Conservation (phyloP, 2,329 filamentous ascomycete species). For the Alternaria burnsii region DNA sequence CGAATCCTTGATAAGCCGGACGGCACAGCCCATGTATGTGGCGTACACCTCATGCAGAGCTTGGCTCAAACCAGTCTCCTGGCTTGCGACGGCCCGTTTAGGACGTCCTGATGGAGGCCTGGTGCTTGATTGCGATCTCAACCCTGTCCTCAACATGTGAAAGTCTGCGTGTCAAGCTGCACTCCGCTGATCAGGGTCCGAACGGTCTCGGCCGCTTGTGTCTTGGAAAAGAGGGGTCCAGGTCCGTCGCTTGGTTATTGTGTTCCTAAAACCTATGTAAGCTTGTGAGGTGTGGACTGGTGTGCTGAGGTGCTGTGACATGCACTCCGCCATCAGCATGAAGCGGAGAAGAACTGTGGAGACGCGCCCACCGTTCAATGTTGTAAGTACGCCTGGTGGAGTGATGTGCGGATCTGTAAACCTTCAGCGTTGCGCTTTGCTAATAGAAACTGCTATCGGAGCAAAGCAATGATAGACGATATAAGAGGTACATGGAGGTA, state of each 20-base stretch:
- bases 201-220: slow-evolving; percentile 15
- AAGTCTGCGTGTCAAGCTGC: slow-evolving; percentile 14
- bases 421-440: slow-evolving; percentile 11
- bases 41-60: slow-evolving; percentile 15
- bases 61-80: slow-evolving; percentile 10
- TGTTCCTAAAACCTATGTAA: slow-evolving; percentile 1
- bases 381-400: slow-evolving; percentile 13
- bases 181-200: slow-evolving; percentile 27
- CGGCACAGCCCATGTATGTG: slow-evolving; percentile 13
- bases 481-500: slow-evolving; percentile 24
- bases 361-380: slow-evolving; percentile 10
- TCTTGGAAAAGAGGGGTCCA: slow-evolving; percentile 26
- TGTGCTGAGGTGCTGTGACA: slow-evolving; percentile 16
- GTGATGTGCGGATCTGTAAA: slow-evolving; percentile 17
- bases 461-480: background rate
- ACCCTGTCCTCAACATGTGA: slow-evolving; percentile 27
- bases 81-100: slow-evolving; percentile 14
- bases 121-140: slow-evolving; percentile 9
- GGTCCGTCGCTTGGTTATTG: slow-evolving; percentile 12
- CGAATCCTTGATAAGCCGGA: slow-evolving; percentile 8
- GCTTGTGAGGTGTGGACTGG: slow-evolving; percentile 8
- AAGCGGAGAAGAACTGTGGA: slow-evolving; percentile 16
- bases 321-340: slow-evolving; percentile 20
- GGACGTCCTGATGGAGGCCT: slow-evolving; percentile 20
- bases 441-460: slow-evolving; percentile 18